phyloP scores from a whole-genome alignment of 2,329 filamentous ascomycete genomes.

The Venturia carpophila region DNA sequence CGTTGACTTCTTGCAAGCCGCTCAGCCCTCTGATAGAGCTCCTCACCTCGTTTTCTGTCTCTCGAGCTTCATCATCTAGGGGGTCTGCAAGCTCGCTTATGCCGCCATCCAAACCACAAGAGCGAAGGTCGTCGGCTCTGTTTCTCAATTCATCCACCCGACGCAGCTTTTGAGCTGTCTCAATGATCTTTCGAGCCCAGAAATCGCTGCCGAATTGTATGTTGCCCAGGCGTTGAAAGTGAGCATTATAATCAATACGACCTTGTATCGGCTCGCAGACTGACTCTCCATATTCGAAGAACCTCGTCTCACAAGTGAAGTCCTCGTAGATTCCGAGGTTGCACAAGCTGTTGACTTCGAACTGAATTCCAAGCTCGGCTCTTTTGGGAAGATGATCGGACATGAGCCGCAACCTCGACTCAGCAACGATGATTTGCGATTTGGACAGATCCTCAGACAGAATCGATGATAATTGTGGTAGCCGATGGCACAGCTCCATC shows the following conservation, averaged over 20 bases:
- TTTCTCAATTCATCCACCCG: conserved; percentile 19
- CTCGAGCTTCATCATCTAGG: conserved; percentile 18
- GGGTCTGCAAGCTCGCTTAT: not conserved
- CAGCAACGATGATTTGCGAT: conserved; percentile 13
- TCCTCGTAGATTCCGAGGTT: conserved; percentile 27
- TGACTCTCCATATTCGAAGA: conserved; percentile 28
- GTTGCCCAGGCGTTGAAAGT: conserved; percentile 26
- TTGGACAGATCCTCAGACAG: not conserved
- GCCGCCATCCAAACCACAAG: conserved; percentile 12
- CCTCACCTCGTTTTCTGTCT: conserved; percentile 24
- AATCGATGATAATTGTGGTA: conserved; percentile 2
- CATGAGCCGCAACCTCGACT: conserved; percentile 9
- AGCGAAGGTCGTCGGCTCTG: not conserved
- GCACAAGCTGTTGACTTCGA: conserved; percentile 30
- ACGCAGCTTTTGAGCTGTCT: conserved; percentile 24
- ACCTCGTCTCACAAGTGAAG: conserved; percentile 29
- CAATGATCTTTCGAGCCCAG: conserved; percentile 34
- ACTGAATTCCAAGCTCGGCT: conserved; percentile 28
- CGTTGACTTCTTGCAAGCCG: conserved; percentile 37
- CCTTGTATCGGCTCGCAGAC: conserved; percentile 22
- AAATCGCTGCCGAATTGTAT: conserved; percentile 37
- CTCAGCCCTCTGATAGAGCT: conserved; percentile 31
- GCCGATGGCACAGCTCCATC: not conserved
- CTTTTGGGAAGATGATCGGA: conserved; percentile 29
- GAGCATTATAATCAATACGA: conserved; percentile 23